These are phyloP conservation scores for Penicillium fimorum DNA, from an alignment of 495 filamentous ascomycete species.

Conservation along the genomic window DNA sequence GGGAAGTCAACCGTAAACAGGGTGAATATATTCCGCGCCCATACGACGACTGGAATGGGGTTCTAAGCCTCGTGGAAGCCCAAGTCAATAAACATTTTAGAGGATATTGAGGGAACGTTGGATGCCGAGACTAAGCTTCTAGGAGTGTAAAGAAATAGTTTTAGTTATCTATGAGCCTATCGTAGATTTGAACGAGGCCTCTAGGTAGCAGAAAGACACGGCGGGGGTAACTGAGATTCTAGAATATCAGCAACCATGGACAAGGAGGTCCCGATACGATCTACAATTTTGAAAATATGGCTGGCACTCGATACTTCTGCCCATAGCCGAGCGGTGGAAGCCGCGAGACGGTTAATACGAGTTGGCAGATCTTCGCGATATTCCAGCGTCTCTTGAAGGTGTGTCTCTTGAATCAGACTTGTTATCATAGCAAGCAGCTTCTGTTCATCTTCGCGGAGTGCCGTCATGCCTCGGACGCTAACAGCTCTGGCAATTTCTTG, in stretches of 20 bases:
- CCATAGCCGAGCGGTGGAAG: conserved; percentile 5
- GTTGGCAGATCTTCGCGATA: background rate
- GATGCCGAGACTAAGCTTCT: too few relatives aligned
- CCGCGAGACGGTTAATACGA: background rate
- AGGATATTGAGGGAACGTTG: too few relatives aligned
- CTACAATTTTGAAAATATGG: conserved; percentile 6
- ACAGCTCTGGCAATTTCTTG: conserved; percentile 1
- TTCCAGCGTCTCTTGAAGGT: background rate
- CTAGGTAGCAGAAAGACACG: background rate
- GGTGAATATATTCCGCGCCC: too few relatives aligned
- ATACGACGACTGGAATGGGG: too few relatives aligned
- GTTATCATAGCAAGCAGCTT: conserved; percentile 11
- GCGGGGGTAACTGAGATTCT: background rate
- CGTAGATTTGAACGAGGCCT: background rate
- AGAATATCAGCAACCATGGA: conserved; percentile 4
- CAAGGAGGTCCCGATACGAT: background rate
- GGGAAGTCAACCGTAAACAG: too few relatives aligned
- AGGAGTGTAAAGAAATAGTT: too few relatives aligned
- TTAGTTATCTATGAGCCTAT: too few relatives aligned
- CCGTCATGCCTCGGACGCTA: background rate
- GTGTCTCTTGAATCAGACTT: conserved; percentile 6
- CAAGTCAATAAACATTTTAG: too few relatives aligned
- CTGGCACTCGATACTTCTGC: conserved; percentile 6
- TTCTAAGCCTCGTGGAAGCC: too few relatives aligned
- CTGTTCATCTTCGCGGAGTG: conserved; percentile 7